These are phyloP conservation scores for Pichia scutulata DNA, from an alignment of 805 yeast species.

Conservation along the genomic window DNA sequence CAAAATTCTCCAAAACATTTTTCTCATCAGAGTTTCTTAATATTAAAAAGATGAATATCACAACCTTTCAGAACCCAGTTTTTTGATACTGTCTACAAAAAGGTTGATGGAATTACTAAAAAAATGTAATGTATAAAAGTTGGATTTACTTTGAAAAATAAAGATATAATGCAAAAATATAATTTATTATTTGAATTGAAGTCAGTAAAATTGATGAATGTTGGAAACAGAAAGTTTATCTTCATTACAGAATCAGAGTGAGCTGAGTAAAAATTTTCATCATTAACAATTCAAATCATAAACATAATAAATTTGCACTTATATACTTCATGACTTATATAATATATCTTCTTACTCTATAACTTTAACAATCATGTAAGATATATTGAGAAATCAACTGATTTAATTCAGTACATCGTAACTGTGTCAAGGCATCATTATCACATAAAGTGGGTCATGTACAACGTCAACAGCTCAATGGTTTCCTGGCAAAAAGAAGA, in stretches of 20 bases:
- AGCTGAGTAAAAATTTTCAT: constrained; percentile 50
- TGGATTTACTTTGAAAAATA: too few species aligned
- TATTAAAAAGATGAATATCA: too few species aligned
- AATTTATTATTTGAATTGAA: neutral
- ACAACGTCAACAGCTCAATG: neutral
- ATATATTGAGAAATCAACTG: neutral
- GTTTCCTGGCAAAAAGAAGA: neutral
- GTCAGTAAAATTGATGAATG: constrained; percentile 33
- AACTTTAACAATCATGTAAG: neutral
- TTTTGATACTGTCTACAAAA: too few species aligned
- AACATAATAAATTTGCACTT: neutral
- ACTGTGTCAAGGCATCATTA: neutral
- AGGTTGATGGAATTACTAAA: too few species aligned
- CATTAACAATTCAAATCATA: constrained; percentile 26
- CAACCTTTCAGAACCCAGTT: too few species aligned
- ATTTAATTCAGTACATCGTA: neutral
- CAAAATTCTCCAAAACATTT: too few species aligned
- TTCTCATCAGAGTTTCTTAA: too few species aligned
- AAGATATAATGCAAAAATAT: neutral
- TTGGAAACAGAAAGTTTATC: constrained; percentile 41
- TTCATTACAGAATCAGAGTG: constrained; percentile 47
- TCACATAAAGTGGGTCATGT: neutral
- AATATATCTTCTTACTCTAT: neutral
- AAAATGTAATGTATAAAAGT: too few species aligned
- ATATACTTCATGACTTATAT: too few species aligned